Evolutionary conservation across 2,329 filamentous ascomycete species (phyloP).

Genomic region (Coleophoma crateriformis): DNA sequence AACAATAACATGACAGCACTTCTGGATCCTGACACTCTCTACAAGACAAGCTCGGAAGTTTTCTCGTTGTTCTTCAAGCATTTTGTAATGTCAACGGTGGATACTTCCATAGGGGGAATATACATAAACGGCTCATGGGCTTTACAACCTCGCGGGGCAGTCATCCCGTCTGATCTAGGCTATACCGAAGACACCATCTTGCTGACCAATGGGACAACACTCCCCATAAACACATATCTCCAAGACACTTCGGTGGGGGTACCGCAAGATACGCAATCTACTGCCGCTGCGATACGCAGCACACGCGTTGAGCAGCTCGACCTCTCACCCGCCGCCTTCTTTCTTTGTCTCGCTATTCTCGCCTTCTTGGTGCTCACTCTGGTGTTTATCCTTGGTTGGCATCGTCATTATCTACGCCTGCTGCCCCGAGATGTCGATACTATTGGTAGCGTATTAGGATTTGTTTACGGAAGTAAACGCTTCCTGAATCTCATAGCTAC

Average conservation of each 20-base stretch:
- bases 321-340: conserved; percentile 4
- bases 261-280: not conserved
- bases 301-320: conserved; percentile 3
- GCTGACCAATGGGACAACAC: not conserved
- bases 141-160: conserved; percentile 2
- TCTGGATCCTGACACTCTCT: conserved; percentile 2
- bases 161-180: conserved; percentile 5
- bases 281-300: not conserved
- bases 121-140: conserved; percentile 7
- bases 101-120: not conserved
- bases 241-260: not conserved
- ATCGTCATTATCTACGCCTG: conserved; percentile 1
- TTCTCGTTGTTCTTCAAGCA: conserved; percentile 11
- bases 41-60: conserved; percentile 1
- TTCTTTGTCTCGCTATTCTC: conserved; percentile 7
- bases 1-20: conserved; percentile 2
- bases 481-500: not conserved
- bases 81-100: conserved; percentile 3
- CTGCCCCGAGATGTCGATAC: conserved; percentile 11
- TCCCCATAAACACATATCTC: not conserved
- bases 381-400: not conserved
- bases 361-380: conserved; percentile 2
- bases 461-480: conserved; percentile 9
- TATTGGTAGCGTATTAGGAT: conserved; percentile 5
- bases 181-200: not conserved